Evolutionary conservation across 768 basidiomycete species (phyloP).

Genomic region (Crucibulum laeve): DNA sequence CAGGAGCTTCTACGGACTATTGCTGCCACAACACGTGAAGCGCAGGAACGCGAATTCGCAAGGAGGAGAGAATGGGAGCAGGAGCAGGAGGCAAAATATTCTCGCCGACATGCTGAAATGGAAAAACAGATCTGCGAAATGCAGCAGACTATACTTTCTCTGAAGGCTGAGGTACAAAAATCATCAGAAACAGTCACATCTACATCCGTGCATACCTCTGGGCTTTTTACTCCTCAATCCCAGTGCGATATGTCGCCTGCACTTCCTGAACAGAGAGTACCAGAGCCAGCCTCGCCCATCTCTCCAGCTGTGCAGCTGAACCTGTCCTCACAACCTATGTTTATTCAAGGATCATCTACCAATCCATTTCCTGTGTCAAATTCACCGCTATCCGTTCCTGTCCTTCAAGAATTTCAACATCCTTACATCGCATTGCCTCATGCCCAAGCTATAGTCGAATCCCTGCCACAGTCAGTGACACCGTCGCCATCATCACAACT

Average conservation of each 20-base stretch:
- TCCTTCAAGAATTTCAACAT: slow-evolving; percentile 4
- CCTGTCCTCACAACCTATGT: slow-evolving; percentile 22
- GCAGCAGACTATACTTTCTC: slow-evolving; percentile 15
- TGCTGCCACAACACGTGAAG: slow-evolving; percentile 50
- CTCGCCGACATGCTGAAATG: slow-evolving; percentile 53
- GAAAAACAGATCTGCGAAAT: slow-evolving; percentile 43
- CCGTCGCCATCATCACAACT: slow-evolving; percentile 27
- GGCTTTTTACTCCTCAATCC: slow-evolving; percentile 25
- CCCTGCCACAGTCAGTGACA: slow-evolving; percentile 19
- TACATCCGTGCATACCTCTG: slow-evolving; percentile 11
- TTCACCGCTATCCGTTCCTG: slow-evolving; percentile 15
- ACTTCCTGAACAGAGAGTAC: slow-evolving; percentile 20
- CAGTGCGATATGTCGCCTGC: slow-evolving; percentile 25
- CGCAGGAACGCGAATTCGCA: slow-evolving; percentile 55
- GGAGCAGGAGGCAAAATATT: slow-evolving; percentile 59
- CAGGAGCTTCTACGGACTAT: slow-evolving; percentile 61
- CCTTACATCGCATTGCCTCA: not conserved
- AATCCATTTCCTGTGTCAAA: slow-evolving; percentile 14
- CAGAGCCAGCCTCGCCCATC: slow-evolving; percentile 27
- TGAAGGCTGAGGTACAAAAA: slow-evolving; percentile 9
- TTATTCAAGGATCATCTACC: slow-evolving; percentile 34
- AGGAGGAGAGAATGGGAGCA: slow-evolving; percentile 65
- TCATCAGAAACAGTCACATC: slow-evolving; percentile 3
- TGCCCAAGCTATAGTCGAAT: no score
- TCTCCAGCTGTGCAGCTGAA: slow-evolving; percentile 30